phyloP scores from a whole-genome alignment of 2,329 filamentous ascomycete species.

The Colletotrichum melonis region DNA sequence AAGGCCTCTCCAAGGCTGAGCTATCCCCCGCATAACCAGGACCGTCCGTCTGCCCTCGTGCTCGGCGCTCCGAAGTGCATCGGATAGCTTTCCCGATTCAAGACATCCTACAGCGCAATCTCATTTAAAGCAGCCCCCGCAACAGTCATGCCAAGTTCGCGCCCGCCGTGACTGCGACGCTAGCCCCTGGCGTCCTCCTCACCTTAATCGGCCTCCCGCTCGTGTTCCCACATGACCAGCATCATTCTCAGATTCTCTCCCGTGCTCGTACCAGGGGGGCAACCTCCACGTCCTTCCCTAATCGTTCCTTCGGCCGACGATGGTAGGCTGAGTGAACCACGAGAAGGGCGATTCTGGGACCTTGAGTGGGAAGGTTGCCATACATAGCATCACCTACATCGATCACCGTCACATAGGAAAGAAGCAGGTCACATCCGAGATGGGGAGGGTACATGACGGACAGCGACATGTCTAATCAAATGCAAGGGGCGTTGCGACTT shows the following conservation, averaged over 20 bases:
- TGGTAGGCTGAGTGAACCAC: neutral
- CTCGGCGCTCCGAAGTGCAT: constrained; percentile 16
- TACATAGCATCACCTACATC: neutral
- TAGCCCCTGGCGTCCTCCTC: neutral
- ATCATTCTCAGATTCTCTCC: neutral
- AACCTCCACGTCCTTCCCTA: constrained; percentile 9
- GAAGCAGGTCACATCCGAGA: constrained; percentile 17
- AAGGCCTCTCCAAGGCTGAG: constrained; percentile 14
- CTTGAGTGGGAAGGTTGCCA: neutral
- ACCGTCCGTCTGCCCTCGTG: neutral
- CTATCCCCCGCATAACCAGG: constrained; percentile 3
- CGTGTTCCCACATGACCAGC: constrained; percentile 11
- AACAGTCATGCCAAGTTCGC: constrained; percentile 16
- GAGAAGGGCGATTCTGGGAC: neutral
- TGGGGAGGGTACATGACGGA: neutral
- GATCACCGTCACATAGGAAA: neutral
- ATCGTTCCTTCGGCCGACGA: constrained; percentile 15
- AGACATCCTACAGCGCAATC: constrained; percentile 1
- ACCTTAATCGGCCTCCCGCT: constrained; percentile 17
- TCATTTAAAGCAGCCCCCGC: neutral
- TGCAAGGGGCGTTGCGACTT: neutral
- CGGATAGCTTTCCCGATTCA: constrained; percentile 12
- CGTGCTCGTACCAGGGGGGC: neutral
- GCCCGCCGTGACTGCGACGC: constrained; percentile 5
- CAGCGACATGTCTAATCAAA: constrained; percentile 18